These are phyloP conservation scores for Vitis labrusca DNA, from an alignment of 164 flowering plant genomes.

Conservation along the genomic window DNA sequence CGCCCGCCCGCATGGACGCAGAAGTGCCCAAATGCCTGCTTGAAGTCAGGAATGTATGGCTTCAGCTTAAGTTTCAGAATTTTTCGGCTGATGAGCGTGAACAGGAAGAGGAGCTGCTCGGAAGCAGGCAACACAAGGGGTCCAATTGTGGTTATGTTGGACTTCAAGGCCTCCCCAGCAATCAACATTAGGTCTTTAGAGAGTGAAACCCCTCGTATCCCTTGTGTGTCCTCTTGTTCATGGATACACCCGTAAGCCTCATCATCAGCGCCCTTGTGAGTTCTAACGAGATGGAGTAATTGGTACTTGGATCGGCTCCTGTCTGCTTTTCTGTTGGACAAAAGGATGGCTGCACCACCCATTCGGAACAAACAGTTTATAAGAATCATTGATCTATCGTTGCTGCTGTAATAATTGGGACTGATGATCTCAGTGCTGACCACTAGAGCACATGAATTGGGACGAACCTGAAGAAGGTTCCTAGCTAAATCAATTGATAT, in stretches of 20 bases:
- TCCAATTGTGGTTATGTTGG: not conserved
- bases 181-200: conserved; percentile 1
- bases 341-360: conserved; percentile 8
- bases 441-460: not conserved
- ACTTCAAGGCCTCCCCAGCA: not conserved
- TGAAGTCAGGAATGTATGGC: conserved; percentile 6
- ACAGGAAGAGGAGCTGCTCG: not conserved
- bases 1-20: conserved; percentile 22
- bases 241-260: not conserved
- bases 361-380: conserved; percentile 5
- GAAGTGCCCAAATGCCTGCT: conserved; percentile 6
- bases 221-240: conserved; percentile 1
- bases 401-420: not conserved
- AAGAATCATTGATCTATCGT: conserved; percentile 4
- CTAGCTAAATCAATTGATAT: conserved; percentile 10
- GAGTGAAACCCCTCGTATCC: not conserved
- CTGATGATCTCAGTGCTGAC: not conserved
- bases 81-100: not conserved
- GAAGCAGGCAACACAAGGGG: conserved; percentile 1
- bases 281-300: conserved; percentile 2
- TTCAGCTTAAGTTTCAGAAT: not conserved
- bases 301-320: not conserved
- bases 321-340: conserved; percentile 3
- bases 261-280: conserved; percentile 7
- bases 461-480: conserved; percentile 5